These are phyloP conservation scores for Metschnikowia baotianmanensis DNA, from an alignment of 805 yeast species.

Conservation along the genomic window DNA sequence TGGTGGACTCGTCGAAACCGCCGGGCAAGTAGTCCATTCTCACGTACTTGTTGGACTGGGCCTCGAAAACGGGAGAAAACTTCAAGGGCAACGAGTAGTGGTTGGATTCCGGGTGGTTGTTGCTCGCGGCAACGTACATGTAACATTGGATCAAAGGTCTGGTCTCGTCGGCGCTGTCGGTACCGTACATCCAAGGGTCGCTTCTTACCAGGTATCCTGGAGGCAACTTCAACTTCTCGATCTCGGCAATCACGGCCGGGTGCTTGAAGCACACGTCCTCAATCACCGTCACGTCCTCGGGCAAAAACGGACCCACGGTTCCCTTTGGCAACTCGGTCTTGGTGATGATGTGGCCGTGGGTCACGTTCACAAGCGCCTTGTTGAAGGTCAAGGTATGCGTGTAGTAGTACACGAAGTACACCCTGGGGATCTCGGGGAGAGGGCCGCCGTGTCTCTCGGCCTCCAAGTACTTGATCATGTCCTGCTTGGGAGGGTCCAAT, in stretches of 20 bases:
- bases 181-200: conserved; percentile 87
- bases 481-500: conserved; percentile 76
- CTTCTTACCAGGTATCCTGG: conserved; percentile 50
- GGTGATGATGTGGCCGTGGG: conserved; percentile 60
- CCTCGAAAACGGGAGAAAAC: conserved; percentile 71
- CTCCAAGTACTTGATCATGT: conserved; percentile 58
- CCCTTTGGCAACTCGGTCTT: conserved; percentile 57
- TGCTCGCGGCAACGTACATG: conserved; percentile 66
- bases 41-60: conserved; percentile 55
- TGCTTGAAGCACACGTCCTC: conserved; percentile 52
- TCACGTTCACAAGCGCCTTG: conserved; percentile 70
- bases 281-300: conserved; percentile 56
- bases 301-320: conserved; percentile 67
- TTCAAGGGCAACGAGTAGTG: conserved; percentile 73
- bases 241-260: conserved; percentile 60
- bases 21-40: conserved; percentile 74
- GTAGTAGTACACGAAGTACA: conserved; percentile 67
- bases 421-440: conserved; percentile 63
- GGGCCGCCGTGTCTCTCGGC: conserved; percentile 53
- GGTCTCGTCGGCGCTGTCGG: conserved; percentile 59
- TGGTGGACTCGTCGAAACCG: conserved; percentile 60
- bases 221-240: conserved; percentile 66
- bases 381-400: conserved; percentile 51
- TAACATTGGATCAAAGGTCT: conserved; percentile 69
- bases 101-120: conserved; percentile 66